Conservation (phyloP, 495 filamentous ascomycete species). For the Daldinia vernicosa region DNA sequence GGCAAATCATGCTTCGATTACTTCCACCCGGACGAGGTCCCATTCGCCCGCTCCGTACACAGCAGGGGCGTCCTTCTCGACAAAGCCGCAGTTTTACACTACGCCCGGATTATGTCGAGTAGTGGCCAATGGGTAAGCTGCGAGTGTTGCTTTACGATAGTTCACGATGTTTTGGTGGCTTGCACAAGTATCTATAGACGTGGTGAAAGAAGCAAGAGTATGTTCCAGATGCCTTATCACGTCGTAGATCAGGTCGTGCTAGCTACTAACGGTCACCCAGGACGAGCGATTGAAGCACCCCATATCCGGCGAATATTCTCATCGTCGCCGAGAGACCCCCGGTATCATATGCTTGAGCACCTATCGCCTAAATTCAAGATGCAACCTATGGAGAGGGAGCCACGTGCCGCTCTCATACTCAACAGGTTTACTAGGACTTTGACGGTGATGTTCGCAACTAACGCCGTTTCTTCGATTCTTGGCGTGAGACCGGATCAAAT, state of each 20-base stretch:
- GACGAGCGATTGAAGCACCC: conserved; percentile 80
- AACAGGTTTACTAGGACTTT: conserved; percentile 87
- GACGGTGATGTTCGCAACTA: conserved; percentile 87
- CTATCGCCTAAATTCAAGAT: conserved; percentile 83
- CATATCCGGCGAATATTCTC: conserved; percentile 81
- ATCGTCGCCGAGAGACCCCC: conserved; percentile 82
- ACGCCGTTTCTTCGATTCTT: conserved; percentile 74
- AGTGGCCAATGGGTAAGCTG: conserved; percentile 80
- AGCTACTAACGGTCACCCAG: conserved; percentile 55
- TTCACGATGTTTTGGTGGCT: conserved; percentile 86
- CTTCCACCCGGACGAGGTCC: conserved; percentile 84
- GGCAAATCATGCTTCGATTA: conserved; percentile 85
- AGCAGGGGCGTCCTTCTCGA: conserved; percentile 77
- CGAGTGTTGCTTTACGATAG: conserved; percentile 90
- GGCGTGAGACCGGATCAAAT: conserved; percentile 73
- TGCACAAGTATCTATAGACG: conserved; percentile 82
- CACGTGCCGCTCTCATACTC: conserved; percentile 83
- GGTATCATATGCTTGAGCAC: conserved; percentile 90
- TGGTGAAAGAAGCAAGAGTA: conserved; percentile 78
- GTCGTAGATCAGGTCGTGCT: conserved; percentile 8
- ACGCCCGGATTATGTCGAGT: conserved; percentile 74
- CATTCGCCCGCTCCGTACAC: conserved; percentile 77
- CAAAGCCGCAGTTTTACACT: conserved; percentile 85
- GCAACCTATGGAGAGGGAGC: conserved; percentile 73
- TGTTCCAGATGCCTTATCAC: conserved; percentile 46